These are phyloP conservation scores for Fonsecaea monophora DNA, from an alignment of 2,329 filamentous ascomycete genomes.

Conservation along the genomic window DNA sequence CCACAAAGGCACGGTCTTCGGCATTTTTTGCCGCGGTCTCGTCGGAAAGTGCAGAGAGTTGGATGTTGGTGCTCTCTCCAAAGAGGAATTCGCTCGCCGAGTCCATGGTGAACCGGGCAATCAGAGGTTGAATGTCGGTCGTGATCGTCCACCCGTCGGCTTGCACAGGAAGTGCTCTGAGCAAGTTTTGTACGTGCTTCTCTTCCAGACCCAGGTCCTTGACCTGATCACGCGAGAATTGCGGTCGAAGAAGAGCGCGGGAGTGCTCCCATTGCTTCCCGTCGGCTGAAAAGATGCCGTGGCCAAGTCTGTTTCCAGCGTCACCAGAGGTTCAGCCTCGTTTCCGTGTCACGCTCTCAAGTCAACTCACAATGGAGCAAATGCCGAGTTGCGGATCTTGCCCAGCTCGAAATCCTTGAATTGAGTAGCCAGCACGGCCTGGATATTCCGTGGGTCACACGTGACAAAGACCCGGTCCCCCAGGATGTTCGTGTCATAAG, in stretches of 20 bases:
- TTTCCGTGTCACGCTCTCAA: constrained; percentile 42
- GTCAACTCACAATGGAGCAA: constrained; percentile 59
- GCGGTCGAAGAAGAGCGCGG: constrained; percentile 79
- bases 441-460: constrained; percentile 69
- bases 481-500: constrained; percentile 28
- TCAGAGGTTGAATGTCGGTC: constrained; percentile 66
- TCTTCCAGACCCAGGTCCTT: constrained; percentile 84
- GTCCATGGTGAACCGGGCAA: constrained; percentile 71
- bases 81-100: constrained; percentile 72
- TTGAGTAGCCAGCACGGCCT: constrained; percentile 81
- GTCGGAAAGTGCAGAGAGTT: constrained; percentile 46
- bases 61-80: constrained; percentile 62
- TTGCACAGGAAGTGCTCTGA: constrained; percentile 62
- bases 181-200: constrained; percentile 66
- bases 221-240: constrained; percentile 84
- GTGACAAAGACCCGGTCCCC: constrained; percentile 36
- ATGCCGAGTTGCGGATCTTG: constrained; percentile 71
- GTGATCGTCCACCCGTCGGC: constrained; percentile 56
- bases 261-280: constrained; percentile 71
- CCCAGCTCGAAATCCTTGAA: constrained; percentile 86
- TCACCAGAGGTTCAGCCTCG: not conserved
- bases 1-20: constrained; percentile 48
- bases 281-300: constrained; percentile 72
- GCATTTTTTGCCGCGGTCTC: constrained; percentile 44
- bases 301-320: constrained; percentile 41